Evolutionary conservation across 257 asterid genomes (phyloP).

Genomic region (Solanum rostratum): DNA sequence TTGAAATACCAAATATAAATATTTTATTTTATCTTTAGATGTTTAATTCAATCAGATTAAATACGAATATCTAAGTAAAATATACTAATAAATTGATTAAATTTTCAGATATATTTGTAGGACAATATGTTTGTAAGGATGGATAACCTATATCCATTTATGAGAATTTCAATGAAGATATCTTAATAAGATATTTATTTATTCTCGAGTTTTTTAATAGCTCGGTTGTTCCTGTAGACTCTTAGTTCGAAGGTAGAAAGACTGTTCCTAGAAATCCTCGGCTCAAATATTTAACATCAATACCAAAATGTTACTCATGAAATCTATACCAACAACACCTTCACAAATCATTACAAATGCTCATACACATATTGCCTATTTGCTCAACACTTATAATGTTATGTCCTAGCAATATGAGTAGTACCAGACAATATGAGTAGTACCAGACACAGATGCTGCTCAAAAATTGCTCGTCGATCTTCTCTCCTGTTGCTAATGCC

Average conservation of each 20-base stretch:
- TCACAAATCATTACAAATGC: neutral
- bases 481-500: neutral
- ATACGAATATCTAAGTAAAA: no score
- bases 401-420: neutral
- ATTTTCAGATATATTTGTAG: no score
- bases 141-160: no score
- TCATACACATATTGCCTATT: neutral
- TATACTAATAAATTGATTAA: no score
- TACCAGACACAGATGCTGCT: neutral
- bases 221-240: no score
- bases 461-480: neutral
- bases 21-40: no score
- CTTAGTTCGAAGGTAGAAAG: neutral
- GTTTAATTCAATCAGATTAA: no score
- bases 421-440: neutral
- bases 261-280: neutral
- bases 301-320: neutral
- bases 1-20: no score
- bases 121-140: no score
- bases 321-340: neutral
- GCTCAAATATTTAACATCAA: neutral
- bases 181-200: no score
- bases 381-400: neutral
- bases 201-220: no score
- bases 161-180: no score